phyloP scores from a whole-genome alignment of 352 stramenopile species.

The Pseudoperonospora humuli region DNA sequence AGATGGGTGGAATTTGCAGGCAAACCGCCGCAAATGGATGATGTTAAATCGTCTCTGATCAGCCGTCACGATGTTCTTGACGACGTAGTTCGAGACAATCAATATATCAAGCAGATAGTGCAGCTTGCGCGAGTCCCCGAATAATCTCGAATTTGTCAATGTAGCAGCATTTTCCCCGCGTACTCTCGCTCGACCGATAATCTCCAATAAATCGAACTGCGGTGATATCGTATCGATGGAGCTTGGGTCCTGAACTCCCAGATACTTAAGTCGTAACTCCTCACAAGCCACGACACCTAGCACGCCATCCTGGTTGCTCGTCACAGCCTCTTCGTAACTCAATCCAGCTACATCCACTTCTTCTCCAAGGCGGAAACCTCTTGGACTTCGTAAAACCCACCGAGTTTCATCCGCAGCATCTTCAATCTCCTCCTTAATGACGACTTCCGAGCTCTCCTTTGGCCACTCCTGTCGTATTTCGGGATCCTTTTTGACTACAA shows the following conservation, averaged over 20 bases:
- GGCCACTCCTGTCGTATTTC: not conserved
- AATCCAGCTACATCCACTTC: conserved; percentile 42
- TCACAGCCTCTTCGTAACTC: conserved; percentile 55
- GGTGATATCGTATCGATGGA: conserved; percentile 51
- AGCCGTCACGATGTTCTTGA: conserved; percentile 72
- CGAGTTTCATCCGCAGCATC: conserved; percentile 28
- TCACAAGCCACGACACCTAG: conserved; percentile 67
- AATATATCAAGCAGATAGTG: conserved; percentile 80
- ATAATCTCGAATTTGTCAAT: conserved; percentile 44
- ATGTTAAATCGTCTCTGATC: conserved; percentile 75
- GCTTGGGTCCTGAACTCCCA: conserved; percentile 50
- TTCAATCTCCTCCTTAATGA: conserved; percentile 16
- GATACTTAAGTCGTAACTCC: conserved; percentile 53
- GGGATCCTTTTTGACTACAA: conserved; percentile 10
- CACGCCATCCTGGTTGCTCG: conserved; percentile 34
- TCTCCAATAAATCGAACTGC: conserved; percentile 72
- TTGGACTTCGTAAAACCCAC: conserved; percentile 58
- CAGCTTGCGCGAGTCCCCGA: conserved; percentile 65
- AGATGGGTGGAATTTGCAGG: conserved; percentile 47
- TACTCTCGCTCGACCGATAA: conserved; percentile 54
- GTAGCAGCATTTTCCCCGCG: conserved; percentile 54
- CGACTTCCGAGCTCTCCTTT: not conserved
- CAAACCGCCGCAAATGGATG: conserved; percentile 64
- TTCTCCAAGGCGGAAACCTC: conserved; percentile 50
- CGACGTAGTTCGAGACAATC: conserved; percentile 45